These are phyloP conservation scores for Colletotrichum higginsianum DNA, from an alignment of 2,329 filamentous ascomycete genomes.

Conservation along the genomic window DNA sequence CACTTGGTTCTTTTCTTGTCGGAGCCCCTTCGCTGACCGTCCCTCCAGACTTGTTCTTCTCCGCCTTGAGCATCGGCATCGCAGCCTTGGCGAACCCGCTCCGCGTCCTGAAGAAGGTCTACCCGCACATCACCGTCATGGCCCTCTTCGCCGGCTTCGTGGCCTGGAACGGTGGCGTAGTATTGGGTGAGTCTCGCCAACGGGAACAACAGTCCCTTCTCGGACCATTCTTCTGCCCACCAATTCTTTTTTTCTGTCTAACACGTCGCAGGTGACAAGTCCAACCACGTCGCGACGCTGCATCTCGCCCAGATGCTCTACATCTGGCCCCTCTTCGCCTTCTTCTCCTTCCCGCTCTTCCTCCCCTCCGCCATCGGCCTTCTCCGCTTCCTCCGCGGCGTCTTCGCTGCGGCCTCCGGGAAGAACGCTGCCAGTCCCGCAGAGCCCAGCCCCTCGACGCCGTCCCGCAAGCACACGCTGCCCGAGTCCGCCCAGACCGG, in stretches of 20 bases:
- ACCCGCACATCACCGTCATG: constrained; percentile 76
- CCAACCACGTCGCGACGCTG: constrained; percentile 90
- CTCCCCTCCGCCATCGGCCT: constrained; percentile 64
- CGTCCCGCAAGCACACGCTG: neutral
- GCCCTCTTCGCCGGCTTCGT: constrained; percentile 81
- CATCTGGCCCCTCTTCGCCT: constrained; percentile 89
- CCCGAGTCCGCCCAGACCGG: neutral
- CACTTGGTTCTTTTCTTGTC: too few relatives aligned
- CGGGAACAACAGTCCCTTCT: too few relatives aligned
- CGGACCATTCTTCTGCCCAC: too few relatives aligned
- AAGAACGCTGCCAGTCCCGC: neutral
- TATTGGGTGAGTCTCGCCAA: constrained; percentile 74
- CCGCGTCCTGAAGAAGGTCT: constrained; percentile 63
- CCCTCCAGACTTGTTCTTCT: constrained; percentile 66
- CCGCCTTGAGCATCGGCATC: constrained; percentile 74
- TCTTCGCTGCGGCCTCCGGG: neutral
- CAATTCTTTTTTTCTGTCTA: constrained; percentile 42
- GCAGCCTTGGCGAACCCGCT: constrained; percentile 67
- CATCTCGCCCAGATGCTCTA: constrained; percentile 96
- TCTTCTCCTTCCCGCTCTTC: constrained; percentile 89
- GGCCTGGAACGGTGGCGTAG: constrained; percentile 89
- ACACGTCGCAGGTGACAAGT: constrained; percentile 81
- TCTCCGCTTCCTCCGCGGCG: constrained; percentile 25
- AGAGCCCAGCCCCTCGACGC: neutral
- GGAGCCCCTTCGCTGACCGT: constrained; percentile 20